These are phyloP conservation scores for Eucalyptus decipiens DNA, from an alignment of 345 rosid genomes.

Conservation along the genomic window DNA sequence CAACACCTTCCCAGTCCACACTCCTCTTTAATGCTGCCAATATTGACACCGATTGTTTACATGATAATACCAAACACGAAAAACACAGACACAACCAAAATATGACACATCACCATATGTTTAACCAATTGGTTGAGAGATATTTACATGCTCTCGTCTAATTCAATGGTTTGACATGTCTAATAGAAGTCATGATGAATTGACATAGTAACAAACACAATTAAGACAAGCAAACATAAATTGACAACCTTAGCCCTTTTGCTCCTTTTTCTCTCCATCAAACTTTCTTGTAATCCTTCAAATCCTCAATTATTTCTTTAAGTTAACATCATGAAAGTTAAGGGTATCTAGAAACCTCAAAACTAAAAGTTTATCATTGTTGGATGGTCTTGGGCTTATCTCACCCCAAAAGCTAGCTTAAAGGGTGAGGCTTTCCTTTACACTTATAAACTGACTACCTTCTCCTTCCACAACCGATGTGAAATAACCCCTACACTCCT, in stretches of 20 bases:
- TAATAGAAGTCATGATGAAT: background rate
- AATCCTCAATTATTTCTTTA: background rate
- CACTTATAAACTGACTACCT: too few relatives aligned
- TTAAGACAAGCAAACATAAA: fast-evolving
- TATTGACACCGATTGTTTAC: background rate
- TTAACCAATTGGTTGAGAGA: too few relatives aligned
- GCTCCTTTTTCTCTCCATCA: background rate
- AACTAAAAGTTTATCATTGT: background rate
- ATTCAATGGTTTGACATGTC: background rate
- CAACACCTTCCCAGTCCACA: fast-evolving
- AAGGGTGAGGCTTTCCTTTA: fast-evolving
- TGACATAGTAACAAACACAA: background rate
- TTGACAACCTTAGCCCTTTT: background rate
- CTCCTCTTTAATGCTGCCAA: background rate
- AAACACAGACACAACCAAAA: background rate
- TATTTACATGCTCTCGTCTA: background rate
- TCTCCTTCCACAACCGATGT: fast-evolving
- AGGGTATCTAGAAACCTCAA: background rate
- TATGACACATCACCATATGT: background rate
- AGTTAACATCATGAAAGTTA: background rate
- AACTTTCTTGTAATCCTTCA: background rate
- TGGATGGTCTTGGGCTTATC: too few relatives aligned
- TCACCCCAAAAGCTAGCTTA: too few relatives aligned
- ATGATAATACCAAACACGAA: too few relatives aligned
- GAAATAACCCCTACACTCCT: too few relatives aligned